Evolutionary conservation across 192 early-diverging fungal genomes (phyloP).

Genomic region (Backusella mclennaniae): DNA sequence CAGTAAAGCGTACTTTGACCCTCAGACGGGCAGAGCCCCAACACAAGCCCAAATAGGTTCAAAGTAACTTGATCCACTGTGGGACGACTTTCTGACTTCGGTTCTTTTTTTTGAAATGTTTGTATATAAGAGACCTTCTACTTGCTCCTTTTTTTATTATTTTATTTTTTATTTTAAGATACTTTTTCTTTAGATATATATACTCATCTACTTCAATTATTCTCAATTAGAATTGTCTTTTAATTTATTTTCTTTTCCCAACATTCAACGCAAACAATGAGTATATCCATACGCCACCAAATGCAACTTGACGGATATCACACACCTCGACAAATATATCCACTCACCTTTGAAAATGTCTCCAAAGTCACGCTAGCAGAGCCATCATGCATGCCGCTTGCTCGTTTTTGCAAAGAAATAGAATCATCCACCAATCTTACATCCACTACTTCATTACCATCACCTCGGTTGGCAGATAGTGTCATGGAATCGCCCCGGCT

Average conservation of each 20-base stretch:
- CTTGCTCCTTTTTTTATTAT: neutral
- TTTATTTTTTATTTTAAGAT: neutral
- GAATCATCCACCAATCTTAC: neutral
- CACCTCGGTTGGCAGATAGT: neutral
- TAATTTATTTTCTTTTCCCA: neutral
- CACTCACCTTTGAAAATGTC: slow-evolving; percentile 7
- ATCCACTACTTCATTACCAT: neutral
- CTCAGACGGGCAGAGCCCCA: slow-evolving; percentile 1
- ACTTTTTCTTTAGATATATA: neutral
- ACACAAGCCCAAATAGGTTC: slow-evolving; percentile 3
- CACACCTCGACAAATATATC: neutral
- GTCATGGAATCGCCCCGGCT: slow-evolving; percentile 16
- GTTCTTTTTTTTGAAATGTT: slow-evolving; percentile 1
- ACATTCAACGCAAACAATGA: neutral
- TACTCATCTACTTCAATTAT: neutral
- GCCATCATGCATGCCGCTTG: slow-evolving; percentile 1
- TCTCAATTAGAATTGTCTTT: neutral
- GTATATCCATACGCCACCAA: neutral
- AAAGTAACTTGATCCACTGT: neutral
- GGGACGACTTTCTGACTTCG: neutral
- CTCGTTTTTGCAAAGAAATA: slow-evolving; percentile 1
- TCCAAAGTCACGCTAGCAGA: slow-evolving; percentile 4
- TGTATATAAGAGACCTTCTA: neutral
- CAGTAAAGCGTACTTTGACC: neutral
- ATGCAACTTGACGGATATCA: neutral